phyloP scores from a whole-genome alignment of 148 eudicot species.

The Rhododendron griersonianum region DNA sequence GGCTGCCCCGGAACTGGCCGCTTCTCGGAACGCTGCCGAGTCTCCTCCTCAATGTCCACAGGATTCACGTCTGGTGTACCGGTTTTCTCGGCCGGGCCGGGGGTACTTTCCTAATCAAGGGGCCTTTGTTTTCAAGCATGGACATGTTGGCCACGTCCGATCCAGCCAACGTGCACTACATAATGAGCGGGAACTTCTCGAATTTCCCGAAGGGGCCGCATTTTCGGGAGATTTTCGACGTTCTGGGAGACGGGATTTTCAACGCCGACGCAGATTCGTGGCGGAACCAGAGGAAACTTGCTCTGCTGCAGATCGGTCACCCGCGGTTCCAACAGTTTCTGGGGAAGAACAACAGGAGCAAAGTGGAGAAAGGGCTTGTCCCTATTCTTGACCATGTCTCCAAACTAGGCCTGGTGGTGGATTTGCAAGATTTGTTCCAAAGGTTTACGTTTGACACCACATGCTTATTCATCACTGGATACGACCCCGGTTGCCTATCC shows the following conservation, averaged over 20 bases:
- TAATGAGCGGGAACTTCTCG: constrained; percentile 41
- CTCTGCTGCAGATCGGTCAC: constrained; percentile 28
- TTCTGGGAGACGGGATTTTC: constrained; percentile 53
- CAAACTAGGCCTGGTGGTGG: constrained; percentile 22
- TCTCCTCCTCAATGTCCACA: constrained; percentile 19
- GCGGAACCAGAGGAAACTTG: constrained; percentile 35
- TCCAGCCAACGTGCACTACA: constrained; percentile 40
- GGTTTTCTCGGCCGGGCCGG: constrained; percentile 5
- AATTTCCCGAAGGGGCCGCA: constrained; percentile 52
- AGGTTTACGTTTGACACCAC: constrained; percentile 51
- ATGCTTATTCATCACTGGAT: constrained; percentile 34
- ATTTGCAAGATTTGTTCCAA: constrained; percentile 52
- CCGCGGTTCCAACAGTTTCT: constrained; percentile 31
- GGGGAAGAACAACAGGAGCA: constrained; percentile 17
- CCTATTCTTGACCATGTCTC: constrained; percentile 38
- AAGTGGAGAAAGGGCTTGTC: constrained; percentile 33
- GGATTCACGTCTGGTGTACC: constrained; percentile 20
- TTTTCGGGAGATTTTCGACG: constrained; percentile 40
- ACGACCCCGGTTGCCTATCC: constrained; percentile 37
- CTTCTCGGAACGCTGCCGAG: constrained; percentile 44
- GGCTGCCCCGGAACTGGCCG: constrained; percentile 29
- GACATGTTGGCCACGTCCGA: constrained; percentile 30
- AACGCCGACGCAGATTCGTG: constrained; percentile 37
- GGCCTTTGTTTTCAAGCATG: constrained; percentile 54
- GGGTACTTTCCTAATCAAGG: constrained; percentile 30